Percentiles rank a stretch among this genome's conserved stretches.
Conservation (phyloP, 805 yeast genomes). For the Yarrowia sp. region DNA sequence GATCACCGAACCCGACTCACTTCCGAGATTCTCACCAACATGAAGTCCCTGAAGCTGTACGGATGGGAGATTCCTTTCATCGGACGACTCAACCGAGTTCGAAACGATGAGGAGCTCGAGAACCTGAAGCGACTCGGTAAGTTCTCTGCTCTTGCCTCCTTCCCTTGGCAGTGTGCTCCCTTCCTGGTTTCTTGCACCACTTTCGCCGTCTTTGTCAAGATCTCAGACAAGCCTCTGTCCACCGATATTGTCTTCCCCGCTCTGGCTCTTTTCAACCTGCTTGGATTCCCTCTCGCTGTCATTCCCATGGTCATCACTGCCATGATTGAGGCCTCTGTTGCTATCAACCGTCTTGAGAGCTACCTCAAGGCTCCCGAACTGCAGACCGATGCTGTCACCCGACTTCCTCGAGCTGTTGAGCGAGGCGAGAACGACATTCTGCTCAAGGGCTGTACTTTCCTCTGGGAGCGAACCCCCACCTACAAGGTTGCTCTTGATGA, state of each 20-base stretch:
- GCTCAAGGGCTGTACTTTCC: conserved; percentile 42
- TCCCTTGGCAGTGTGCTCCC: conserved; percentile 87
- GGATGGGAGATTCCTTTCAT: conserved; percentile 85
- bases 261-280: conserved; percentile 62
- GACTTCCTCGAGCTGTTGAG: conserved; percentile 50
- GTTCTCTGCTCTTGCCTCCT: conserved; percentile 83
- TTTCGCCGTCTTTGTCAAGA: conserved; percentile 73
- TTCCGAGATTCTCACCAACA: conserved; percentile 83
- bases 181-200: conserved; percentile 89
- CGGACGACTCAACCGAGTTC: conserved; percentile 49
- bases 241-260: conserved; percentile 85
- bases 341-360: conserved; percentile 56
- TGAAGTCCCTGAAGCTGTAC: conserved; percentile 79
- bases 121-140: conserved; percentile 72
- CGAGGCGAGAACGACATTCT: conserved; percentile 59
- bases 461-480: conserved; percentile 63
- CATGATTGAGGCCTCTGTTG: conserved; percentile 76
- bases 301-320: conserved; percentile 87
- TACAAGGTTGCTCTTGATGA: conserved; percentile 57
- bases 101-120: conserved; percentile 60
- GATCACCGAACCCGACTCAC: conserved; percentile 75
- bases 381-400: conserved; percentile 72
- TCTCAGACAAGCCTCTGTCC: conserved; percentile 65
- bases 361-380: conserved; percentile 73
- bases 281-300: conserved; percentile 87